phyloP scores from a whole-genome alignment of 306 rosid species.

The Acacia acuminata region DNA sequence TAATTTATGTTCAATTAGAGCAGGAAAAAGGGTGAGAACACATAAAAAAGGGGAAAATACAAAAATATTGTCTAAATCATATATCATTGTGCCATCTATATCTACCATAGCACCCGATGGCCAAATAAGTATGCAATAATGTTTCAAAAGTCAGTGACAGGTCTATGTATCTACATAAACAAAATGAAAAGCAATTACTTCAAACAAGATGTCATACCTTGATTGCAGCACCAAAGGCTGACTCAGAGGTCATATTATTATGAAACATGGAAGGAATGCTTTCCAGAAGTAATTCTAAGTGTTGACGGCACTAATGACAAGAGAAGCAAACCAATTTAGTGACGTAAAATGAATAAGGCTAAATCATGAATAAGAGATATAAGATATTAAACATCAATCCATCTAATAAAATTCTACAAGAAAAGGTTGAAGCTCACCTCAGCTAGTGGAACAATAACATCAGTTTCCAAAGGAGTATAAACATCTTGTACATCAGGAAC shows the following conservation, averaged over 20 bases:
- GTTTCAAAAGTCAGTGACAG: slow-evolving; percentile 8
- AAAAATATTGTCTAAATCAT: background rate
- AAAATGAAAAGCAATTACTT: background rate
- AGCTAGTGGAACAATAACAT: slow-evolving; percentile 82
- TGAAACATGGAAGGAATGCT: slow-evolving; percentile 93
- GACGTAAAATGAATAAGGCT: background rate
- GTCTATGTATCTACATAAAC: background rate
- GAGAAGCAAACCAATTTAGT: slow-evolving; percentile 34
- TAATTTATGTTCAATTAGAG: background rate
- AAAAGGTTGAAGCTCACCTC: slow-evolving; percentile 63
- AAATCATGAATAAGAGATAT: slow-evolving; percentile 26
- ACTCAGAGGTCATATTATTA: slow-evolving; percentile 80
- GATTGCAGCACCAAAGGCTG: slow-evolving; percentile 95
- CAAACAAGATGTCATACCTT: slow-evolving; percentile 61
- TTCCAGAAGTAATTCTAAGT: slow-evolving; percentile 84
- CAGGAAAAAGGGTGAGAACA: background rate
- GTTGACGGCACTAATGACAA: slow-evolving; percentile 78
- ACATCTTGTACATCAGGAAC: slow-evolving; percentile 98
- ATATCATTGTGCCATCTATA: background rate
- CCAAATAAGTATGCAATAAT: slow-evolving; percentile 7
- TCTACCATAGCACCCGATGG: slow-evolving; percentile 8
- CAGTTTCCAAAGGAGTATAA: slow-evolving; percentile 93
- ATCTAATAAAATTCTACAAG: slow-evolving; percentile 19
- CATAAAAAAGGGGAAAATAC: background rate
- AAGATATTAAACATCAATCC: background rate